These are phyloP conservation scores for Pythium insidiosum DNA, from an alignment of 352 stramenopile genomes.

Conservation along the genomic window DNA sequence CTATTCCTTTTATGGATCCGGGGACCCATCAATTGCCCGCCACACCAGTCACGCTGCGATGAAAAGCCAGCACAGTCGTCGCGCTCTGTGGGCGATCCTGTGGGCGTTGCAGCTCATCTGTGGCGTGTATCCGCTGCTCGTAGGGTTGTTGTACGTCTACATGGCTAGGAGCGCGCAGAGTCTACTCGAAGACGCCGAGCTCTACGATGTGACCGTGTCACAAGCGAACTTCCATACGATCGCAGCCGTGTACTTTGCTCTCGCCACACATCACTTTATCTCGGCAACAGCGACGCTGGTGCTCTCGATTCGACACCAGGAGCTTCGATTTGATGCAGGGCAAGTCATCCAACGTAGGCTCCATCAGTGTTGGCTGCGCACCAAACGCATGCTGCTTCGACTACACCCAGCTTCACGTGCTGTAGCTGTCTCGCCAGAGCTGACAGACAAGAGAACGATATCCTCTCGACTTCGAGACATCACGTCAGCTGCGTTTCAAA, in stretches of 20 bases:
- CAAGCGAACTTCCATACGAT: not conserved
- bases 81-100: not conserved
- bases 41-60: too few species aligned
- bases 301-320: not conserved
- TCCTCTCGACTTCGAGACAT: too few species aligned
- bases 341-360: too few species aligned
- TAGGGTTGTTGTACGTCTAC: not conserved
- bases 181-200: not conserved
- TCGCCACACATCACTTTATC: not conserved
- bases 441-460: too few species aligned
- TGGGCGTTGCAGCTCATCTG: not conserved
- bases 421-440: too few species aligned
- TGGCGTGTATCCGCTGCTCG: not conserved
- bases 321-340: not conserved
- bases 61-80: too few species aligned
- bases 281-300: not conserved
- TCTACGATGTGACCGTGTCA: not conserved
- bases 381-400: too few species aligned
- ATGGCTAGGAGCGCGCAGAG: not conserved
- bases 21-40: too few species aligned
- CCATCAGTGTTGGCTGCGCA: too few species aligned
- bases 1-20: too few species aligned
- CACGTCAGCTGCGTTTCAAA: too few species aligned
- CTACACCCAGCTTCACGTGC: too few species aligned
- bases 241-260: not conserved